Percentiles rank a stretch among this genome's conserved stretches.
Conservation (phyloP, 305 asterid genomes). For the Lippia alba region DNA sequence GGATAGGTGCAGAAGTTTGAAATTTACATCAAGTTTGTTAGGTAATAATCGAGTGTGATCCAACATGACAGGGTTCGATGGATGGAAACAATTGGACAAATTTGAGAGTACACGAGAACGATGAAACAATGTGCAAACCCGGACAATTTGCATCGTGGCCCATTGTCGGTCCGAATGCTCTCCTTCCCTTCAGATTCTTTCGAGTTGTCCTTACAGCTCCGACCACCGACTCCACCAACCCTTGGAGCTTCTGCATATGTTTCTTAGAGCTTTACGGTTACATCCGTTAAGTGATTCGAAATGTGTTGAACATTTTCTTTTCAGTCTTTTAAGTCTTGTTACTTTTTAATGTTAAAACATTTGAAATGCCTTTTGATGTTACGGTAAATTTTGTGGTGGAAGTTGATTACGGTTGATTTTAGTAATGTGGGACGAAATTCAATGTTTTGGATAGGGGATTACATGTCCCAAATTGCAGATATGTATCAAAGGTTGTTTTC, state of each 20-base stretch:
- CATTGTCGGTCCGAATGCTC: conserved; percentile 69
- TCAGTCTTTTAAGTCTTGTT: background rate
- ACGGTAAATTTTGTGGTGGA: background rate
- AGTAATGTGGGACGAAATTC: background rate
- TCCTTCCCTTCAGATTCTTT: conserved; percentile 88
- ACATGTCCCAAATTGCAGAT: background rate
- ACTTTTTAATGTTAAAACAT: background rate
- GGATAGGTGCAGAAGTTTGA: too few relatives aligned
- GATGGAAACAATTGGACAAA: conserved; percentile 86
- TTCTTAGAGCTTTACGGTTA: conserved; percentile 94
- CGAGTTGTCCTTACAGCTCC: conserved; percentile 65
- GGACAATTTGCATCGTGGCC: conserved; percentile 98
- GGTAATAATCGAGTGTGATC: conserved; percentile 17
- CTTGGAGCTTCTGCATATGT: conserved; percentile 91
- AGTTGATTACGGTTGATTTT: background rate
- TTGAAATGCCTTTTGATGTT: background rate
- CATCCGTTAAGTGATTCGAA: conserved; percentile 48
- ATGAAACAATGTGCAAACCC: conserved; percentile 75
- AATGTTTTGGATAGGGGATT: background rate
- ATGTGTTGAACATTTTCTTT: background rate
- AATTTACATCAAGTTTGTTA: background rate
- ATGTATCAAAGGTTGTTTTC: background rate
- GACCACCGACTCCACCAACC: conserved; percentile 67
- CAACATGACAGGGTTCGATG: conserved; percentile 68
- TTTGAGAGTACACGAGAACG: conserved; percentile 83